Evolutionary conservation across 2,329 filamentous ascomycete species (phyloP), one percentile per base, ranked within the genome.

Genomic region (Fusarium piperis): DNA sequence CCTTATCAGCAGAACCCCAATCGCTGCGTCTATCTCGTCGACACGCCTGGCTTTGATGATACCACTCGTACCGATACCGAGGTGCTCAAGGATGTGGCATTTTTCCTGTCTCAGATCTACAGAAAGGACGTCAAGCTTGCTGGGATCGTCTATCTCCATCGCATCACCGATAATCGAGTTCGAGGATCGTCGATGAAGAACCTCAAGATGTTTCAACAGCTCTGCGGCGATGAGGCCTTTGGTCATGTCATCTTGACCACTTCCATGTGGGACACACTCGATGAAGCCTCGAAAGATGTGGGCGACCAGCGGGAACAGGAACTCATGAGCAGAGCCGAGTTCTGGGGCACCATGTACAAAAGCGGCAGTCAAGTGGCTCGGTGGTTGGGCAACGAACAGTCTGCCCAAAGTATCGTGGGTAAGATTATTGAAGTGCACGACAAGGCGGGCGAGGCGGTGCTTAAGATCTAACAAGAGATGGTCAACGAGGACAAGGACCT

Each of bases 31-130:
- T 41, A 56, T 8, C 48, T 62, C 10, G 15, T 62, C 23, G 52
- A 62, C 9, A 62, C 52, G 1, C 60, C 60, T 10, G 60, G 60
- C 3, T 62, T 62, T n/a, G 60, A 62, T 6, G 60, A 62, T n/a
- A 62, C 60, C 8, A 48, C 30, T 20, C 38, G 60, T 3, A 32
- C 20, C 5, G 60, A 62, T 20, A 35, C 39, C 12, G 60, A 62
- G 11, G 52, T 62, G 3, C 52, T 62, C 8, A 38, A 30, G 2
- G 51, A 62, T 2, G 33, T 62, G 4, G 60, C 60, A 1, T 10
- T 32, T 12, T 36, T 35, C 9, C 38, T 62, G 6, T 15, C 23
- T 11, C 18, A 41, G n/a, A 44, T 20, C 7, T 57, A 62, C 20
- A 55, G 38, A 4, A 35, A 46, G 3, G 26, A 62, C 10, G 11